Evolutionary conservation across 202 grass and related monocot species (phyloP).

Genomic region (Panicum hallii): DNA sequence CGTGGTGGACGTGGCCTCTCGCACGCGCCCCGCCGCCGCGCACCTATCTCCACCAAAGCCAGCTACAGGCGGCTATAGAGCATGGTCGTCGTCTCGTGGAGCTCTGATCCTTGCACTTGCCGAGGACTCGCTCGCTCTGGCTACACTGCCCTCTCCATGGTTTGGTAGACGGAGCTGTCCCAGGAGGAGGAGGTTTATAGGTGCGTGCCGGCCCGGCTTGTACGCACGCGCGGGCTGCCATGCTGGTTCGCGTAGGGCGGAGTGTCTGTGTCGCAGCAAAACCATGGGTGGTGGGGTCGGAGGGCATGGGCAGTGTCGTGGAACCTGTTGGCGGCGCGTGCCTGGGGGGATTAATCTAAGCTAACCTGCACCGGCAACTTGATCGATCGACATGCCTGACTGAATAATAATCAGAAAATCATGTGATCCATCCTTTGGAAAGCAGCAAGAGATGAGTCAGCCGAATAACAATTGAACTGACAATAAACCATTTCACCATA

Average conservation of each 20-base stretch:
- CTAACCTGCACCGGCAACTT: background rate
- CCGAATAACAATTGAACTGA: background rate
- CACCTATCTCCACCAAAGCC: background rate
- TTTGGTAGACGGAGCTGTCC: constrained; percentile 27
- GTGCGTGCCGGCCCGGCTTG: background rate
- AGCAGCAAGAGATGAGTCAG: background rate
- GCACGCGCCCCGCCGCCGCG: too few species aligned
- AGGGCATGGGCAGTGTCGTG: background rate
- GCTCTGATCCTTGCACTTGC: background rate
- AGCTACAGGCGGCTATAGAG: background rate
- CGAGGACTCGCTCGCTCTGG: background rate
- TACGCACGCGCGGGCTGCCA: background rate
- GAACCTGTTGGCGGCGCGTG: constrained; percentile 47
- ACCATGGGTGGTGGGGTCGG: constrained; percentile 36
- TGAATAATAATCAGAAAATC: background rate
- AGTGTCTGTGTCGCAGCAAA: background rate
- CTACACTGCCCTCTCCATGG: background rate
- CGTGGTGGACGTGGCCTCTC: background rate
- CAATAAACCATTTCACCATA: background rate
- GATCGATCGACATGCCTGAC: background rate
- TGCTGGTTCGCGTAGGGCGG: background rate
- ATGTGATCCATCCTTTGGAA: background rate
- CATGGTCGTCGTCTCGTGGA: background rate
- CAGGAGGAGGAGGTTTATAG: background rate
- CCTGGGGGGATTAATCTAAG: too few species aligned